phyloP scores from a whole-genome alignment of 2,329 filamentous ascomycete species.

The Hymenotorrendiella dingleyae region DNA sequence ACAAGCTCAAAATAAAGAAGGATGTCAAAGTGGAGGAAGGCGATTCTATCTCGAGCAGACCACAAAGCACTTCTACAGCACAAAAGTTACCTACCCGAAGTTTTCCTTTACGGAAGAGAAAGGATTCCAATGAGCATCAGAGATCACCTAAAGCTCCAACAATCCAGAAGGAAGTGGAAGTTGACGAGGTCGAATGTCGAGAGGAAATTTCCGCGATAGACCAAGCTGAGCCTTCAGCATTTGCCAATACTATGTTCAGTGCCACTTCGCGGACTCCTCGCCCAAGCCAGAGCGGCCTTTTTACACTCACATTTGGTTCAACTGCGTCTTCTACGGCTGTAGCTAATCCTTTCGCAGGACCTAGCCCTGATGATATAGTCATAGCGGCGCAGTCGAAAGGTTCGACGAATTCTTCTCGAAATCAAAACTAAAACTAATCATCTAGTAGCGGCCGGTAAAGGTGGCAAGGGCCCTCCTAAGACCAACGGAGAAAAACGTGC shows the following conservation, averaged over 20 bases:
- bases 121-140: conserved; percentile 29
- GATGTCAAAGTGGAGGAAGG: not conserved
- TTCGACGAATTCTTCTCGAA: conserved; percentile 44
- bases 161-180: conserved; percentile 7
- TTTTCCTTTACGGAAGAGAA: conserved; percentile 29
- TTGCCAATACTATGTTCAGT: conserved; percentile 40
- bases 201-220: conserved; percentile 18
- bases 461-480: conserved; percentile 33
- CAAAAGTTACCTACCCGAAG: conserved; percentile 14
- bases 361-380: conserved; percentile 89
- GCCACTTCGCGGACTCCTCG: conserved; percentile 12
- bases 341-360: conserved; percentile 66
- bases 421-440: conserved; percentile 32
- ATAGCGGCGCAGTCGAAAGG: conserved; percentile 83
- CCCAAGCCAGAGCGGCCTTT: conserved; percentile 19
- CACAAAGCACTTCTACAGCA: not conserved
- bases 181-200: conserved; percentile 2
- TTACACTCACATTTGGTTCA: conserved; percentile 36
- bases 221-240: conserved; percentile 33
- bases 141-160: conserved; percentile 18
- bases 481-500: conserved; percentile 35
- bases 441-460: conserved; percentile 37
- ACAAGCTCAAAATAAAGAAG: conserved; percentile 14
- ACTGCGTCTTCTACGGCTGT: conserved; percentile 34
- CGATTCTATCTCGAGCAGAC: not conserved